These are phyloP conservation scores for Schwanniomyces yamadae DNA, from an alignment of 805 yeast genomes.

Conservation along the genomic window DNA sequence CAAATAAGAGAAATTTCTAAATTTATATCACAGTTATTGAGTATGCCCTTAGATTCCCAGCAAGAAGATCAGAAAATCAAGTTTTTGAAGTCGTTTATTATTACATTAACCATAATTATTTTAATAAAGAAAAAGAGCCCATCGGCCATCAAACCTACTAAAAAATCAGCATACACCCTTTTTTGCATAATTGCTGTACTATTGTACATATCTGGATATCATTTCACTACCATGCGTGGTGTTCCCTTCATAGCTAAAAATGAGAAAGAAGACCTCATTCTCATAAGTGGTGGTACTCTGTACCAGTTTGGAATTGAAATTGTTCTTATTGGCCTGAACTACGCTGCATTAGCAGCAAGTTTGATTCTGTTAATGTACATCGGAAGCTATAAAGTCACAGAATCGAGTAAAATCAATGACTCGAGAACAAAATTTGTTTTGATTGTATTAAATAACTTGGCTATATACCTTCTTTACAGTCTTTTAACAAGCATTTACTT, in stretches of 20 bases:
- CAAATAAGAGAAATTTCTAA: constrained; percentile 52
- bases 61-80: constrained; percentile 39
- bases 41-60: constrained; percentile 42
- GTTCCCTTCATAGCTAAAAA: constrained; percentile 62
- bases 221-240: constrained; percentile 57
- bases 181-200: constrained; percentile 41
- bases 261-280: constrained; percentile 50
- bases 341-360: constrained; percentile 44
- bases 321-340: constrained; percentile 50
- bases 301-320: constrained; percentile 75
- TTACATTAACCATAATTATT: constrained; percentile 45
- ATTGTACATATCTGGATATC: constrained; percentile 58
- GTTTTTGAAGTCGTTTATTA: constrained; percentile 46
- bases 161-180: constrained; percentile 20
- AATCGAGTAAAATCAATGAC: constrained; percentile 14
- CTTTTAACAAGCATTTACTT: constrained; percentile 43
- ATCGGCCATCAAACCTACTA: constrained; percentile 18
- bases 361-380: constrained; percentile 40
- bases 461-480: constrained; percentile 41
- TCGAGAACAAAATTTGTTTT: constrained; percentile 17
- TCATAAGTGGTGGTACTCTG: constrained; percentile 60
- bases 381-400: constrained; percentile 31
- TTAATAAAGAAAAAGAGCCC: constrained; percentile 50
- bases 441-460: constrained; percentile 20
- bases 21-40: constrained; percentile 48